A percentile compares a stretch with the other conserved stretches of the same genome.
Conservation (phyloP, 2,329 filamentous ascomycete genomes). For the Magnaporthiopsis incrustans region DNA sequence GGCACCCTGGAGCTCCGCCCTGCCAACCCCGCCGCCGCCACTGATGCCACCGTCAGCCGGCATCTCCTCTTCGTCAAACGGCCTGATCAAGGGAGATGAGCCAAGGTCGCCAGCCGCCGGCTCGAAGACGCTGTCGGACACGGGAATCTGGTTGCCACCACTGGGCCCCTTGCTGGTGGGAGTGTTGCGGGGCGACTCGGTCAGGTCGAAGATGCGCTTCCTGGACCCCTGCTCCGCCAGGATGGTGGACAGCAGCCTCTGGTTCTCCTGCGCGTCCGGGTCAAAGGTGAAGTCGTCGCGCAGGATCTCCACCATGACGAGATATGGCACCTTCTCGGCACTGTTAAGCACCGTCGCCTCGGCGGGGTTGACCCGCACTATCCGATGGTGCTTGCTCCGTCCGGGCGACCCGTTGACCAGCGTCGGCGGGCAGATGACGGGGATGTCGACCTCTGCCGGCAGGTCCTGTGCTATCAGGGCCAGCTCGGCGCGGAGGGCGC, state of each 20-base stretch:
- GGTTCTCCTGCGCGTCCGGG: constrained; percentile 64
- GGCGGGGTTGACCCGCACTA: constrained; percentile 74
- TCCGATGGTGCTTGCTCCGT: constrained; percentile 71
- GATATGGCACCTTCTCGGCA: constrained; percentile 76
- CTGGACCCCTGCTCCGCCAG: constrained; percentile 47
- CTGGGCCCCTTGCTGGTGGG: constrained; percentile 27
- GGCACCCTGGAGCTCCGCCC: constrained; percentile 14
- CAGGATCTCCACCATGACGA: constrained; percentile 77
- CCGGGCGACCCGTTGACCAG: constrained; percentile 65
- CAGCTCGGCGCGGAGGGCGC: constrained; percentile 71
- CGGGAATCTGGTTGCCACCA: constrained; percentile 29
- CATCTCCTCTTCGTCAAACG: constrained; percentile 39
- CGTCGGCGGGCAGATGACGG: constrained; percentile 70
- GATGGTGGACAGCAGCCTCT: constrained; percentile 52
- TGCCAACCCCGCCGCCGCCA: neutral
- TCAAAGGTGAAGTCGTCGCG: constrained; percentile 79
- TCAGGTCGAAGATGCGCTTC: constrained; percentile 59
- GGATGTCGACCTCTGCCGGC: constrained; percentile 76
- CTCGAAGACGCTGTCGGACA: constrained; percentile 71
- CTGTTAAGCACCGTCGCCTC: constrained; percentile 82
- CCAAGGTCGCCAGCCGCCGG: constrained; percentile 72
- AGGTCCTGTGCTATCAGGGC: constrained; percentile 74
- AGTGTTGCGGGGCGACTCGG: constrained; percentile 52
- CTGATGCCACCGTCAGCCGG: constrained; percentile 2
- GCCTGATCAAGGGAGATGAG: constrained; percentile 60